Percentiles rank a stretch among this genome's conserved stretches.
Conservation (phyloP, 2,329 filamentous ascomycete genomes). For the Xylariaceae sp. region DNA sequence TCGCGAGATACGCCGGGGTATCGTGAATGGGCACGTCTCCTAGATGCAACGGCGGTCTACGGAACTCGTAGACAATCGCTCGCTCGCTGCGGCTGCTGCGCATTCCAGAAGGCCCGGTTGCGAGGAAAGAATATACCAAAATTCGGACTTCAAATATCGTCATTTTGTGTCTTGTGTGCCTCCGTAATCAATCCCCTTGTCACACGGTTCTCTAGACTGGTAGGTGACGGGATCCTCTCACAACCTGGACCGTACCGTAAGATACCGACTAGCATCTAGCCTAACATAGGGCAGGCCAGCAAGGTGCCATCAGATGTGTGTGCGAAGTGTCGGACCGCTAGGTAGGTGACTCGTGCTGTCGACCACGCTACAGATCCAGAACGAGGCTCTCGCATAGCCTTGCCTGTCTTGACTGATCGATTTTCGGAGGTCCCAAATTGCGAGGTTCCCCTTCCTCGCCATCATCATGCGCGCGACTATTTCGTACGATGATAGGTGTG, state of each 20-base stretch:
- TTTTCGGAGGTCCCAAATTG: no score
- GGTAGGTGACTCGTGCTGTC: neutral
- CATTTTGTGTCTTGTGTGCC: neutral
- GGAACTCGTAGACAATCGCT: constrained; percentile 5
- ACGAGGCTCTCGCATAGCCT: neutral
- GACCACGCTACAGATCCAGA: neutral
- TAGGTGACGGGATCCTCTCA: neutral
- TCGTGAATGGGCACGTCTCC: constrained; percentile 5
- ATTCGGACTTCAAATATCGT: constrained; percentile 2
- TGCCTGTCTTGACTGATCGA: neutral
- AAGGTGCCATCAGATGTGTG: no score
- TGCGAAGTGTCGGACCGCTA: no score
- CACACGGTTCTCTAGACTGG: neutral
- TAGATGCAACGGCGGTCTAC: neutral
- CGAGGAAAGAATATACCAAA: constrained; percentile 3
- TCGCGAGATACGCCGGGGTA: constrained; percentile 1
- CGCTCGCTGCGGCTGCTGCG: neutral
- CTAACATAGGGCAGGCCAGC: no score
- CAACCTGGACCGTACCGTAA: neutral
- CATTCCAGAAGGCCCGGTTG: neutral
- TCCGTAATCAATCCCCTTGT: neutral
- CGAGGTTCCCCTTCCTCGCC: no score
- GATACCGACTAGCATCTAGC: no score
- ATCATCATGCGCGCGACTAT: no score
- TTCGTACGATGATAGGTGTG: no score